Base-by-base conservation (phyloP, 148 eudicot genomes). In the Vaccinium vitisidaea region DNA sequence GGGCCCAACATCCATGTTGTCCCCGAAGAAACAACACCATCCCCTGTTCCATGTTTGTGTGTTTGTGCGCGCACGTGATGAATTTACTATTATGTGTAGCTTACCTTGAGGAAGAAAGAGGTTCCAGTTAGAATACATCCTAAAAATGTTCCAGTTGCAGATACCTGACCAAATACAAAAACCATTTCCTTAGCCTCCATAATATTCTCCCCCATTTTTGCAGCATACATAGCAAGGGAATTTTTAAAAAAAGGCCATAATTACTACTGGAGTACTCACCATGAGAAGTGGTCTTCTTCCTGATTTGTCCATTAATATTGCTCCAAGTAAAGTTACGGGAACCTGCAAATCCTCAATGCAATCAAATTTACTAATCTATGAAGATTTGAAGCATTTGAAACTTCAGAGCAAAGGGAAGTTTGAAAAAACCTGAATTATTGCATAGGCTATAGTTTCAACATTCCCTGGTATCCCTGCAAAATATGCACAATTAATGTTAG, bases 211-310 rank as follows among this genome's bases (percentile, higher is more conserved):
- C 10, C 25, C 56, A 3, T 54, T 0, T 11, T 54, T 54, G 13
- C 56, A 4, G 15, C 16, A 14, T 54, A 13, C 5, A 3, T 43
- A 43, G 46, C 46, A 43, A 43, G 6, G 5, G 4, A 6, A 1
- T 7, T 50, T 54, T 43, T 1, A 1, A 2, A 2, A 6, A 7
- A 21, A 10, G 0, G 10, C 39, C 32, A 63, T 27, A 3, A 43
- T 43, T 43, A 43, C 46, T 43, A 3, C 46, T 43, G 46, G 30
- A 52, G 56, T 36, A 84, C 86, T 73, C 84, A 93, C 97, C 90
- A 91, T 85, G 49, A 95, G 89, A 79, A 95, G 95, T 11, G 93
- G 91, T 77, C 92, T 89, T 89, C 98, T 91, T 83, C 98, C 98
- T 36, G 94, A 90, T 90, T 76, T 94, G 82, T 95, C 98, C 90